phyloP scores from a whole-genome alignment of 1,284 basidiomycete genomes.

The Waitea zeae region DNA sequence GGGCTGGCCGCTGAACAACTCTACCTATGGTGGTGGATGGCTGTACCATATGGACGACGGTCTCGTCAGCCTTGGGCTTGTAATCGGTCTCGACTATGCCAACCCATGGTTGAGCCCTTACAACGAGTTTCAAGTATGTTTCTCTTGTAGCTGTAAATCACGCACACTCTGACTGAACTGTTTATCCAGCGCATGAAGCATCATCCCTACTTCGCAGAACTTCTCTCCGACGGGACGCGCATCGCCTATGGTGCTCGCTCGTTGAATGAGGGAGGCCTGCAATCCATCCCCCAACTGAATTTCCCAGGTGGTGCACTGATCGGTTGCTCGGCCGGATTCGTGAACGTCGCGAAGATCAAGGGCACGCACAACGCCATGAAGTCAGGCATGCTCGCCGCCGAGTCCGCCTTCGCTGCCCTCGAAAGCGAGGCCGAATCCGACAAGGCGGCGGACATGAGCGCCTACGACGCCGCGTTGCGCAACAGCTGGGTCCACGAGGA shows the following conservation, averaged over 20 bases:
- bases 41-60: constrained; percentile 94
- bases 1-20: constrained; percentile 79
- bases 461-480: constrained; percentile 61
- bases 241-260: constrained; percentile 86
- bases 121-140: constrained; percentile 84
- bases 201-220: constrained; percentile 77
- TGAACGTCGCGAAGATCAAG: constrained; percentile 98
- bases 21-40: constrained; percentile 91
- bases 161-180: constrained; percentile 2
- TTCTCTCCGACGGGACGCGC: constrained; percentile 67
- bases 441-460: constrained; percentile 47
- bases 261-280: constrained; percentile 89
- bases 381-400: constrained; percentile 92
- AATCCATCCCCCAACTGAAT: constrained; percentile 80
- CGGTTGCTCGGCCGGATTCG: constrained; percentile 91
- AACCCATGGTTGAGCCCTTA: constrained; percentile 94
- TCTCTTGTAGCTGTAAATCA: constrained; percentile 9
- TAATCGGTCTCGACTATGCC: constrained; percentile 87
- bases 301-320: constrained; percentile 95
- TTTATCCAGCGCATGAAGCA: constrained; percentile 89
- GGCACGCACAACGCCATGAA: constrained; percentile 99
- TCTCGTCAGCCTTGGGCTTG: constrained; percentile 82
- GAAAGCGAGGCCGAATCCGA: constrained; percentile 10
- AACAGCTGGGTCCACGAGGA: constrained; percentile 83
- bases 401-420: constrained; percentile 65